phyloP scores from a whole-genome alignment of 1,284 basidiomycete species.

The Golubevia pallescens region DNA sequence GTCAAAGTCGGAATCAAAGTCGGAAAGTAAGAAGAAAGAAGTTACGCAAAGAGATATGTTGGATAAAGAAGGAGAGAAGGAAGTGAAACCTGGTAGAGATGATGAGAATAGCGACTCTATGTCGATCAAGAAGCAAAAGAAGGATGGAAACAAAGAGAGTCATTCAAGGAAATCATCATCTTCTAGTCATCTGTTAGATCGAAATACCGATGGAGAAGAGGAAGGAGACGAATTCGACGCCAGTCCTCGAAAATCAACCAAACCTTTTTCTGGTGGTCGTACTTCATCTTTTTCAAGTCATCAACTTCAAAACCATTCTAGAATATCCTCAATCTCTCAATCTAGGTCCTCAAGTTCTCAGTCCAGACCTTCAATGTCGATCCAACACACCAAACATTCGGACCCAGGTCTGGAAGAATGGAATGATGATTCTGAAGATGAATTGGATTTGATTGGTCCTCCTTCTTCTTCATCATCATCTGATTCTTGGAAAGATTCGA shows the following conservation, averaged over 20 bases:
- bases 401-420: too few species aligned
- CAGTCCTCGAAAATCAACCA: too few species aligned
- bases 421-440: too few species aligned
- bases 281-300: neutral
- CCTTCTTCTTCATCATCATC: too few species aligned
- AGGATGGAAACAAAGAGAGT: neutral
- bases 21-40: neutral
- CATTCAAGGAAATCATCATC: neutral
- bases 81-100: neutral
- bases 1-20: neutral
- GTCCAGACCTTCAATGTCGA: too few species aligned
- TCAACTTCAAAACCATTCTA: neutral
- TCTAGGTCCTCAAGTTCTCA: too few species aligned
- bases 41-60: neutral
- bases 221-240: too few species aligned
- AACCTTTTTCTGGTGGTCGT: too few species aligned
- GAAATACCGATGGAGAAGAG: too few species aligned
- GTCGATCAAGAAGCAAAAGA: neutral
- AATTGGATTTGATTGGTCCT: too few species aligned
- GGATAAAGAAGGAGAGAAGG: neutral
- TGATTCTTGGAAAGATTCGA: too few species aligned
- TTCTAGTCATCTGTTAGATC: neutral
- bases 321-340: neutral
- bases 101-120: neutral
- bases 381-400: too few species aligned